Evolutionary conservation across 208 protist species (phyloP).

Genomic region (Wallacemonas sp.): DNA sequence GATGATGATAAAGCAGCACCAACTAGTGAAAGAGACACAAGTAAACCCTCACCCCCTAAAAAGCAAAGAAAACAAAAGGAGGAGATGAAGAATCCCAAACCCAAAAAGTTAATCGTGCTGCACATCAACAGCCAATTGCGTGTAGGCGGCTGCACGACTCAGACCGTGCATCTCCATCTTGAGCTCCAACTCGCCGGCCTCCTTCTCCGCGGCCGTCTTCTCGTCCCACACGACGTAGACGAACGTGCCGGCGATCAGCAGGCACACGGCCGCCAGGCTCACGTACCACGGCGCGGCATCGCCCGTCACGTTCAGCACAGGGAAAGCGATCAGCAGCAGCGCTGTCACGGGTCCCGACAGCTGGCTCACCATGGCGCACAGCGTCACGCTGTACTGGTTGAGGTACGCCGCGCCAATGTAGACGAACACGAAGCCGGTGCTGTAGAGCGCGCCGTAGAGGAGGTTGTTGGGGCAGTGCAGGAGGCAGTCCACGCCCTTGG

Average conservation of each 20-base stretch:
- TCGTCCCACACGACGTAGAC: conserved; percentile 61
- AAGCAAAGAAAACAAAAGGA: conserved; percentile 18
- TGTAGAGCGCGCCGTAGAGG: conserved; percentile 44
- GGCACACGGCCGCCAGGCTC: conserved; percentile 30
- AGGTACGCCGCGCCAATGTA: conserved; percentile 61
- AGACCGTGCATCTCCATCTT: conserved; percentile 32
- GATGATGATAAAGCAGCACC: too few relatives aligned
- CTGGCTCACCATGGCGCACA: conserved; percentile 68
- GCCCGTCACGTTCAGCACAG: conserved; percentile 41
- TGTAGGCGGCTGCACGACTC: conserved; percentile 13
- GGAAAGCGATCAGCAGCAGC: conserved; percentile 43
- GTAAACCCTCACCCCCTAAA: too few relatives aligned
- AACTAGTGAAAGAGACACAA: too few relatives aligned
- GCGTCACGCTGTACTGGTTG: conserved; percentile 66
- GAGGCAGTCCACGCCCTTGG: conserved; percentile 16
- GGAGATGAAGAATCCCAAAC: too few relatives aligned
- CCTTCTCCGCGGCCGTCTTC: conserved; percentile 41
- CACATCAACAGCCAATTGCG: neutral
- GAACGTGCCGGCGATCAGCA: conserved; percentile 36
- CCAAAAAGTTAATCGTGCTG: neutral
- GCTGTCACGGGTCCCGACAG: conserved; percentile 53
- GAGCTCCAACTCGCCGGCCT: conserved; percentile 36
- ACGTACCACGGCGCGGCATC: conserved; percentile 44
- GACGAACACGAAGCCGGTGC: conserved; percentile 44
- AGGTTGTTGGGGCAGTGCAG: conserved; percentile 34